Evolutionary conservation across 2,329 filamentous ascomycete genomes (phyloP), one percentile per base, ranked within the genome.

Genomic region (Furcasterigmium furcatum): DNA sequence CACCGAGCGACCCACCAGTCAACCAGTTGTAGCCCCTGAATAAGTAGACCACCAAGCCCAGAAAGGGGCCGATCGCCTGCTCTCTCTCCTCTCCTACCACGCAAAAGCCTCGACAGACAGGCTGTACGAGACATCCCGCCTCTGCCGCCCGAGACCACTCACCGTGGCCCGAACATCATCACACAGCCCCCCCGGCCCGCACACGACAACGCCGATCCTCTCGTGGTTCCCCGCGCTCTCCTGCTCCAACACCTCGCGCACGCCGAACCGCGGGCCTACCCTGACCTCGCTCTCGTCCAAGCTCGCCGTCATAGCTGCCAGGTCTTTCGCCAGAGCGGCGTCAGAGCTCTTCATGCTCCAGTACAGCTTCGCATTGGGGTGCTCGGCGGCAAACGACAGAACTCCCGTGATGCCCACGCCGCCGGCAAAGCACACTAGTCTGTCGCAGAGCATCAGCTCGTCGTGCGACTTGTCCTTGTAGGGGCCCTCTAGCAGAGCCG

Each of bases 31-130:
- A n/a, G n/a, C n/a, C n/a, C n/a, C n/a, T n/a, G n/a, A n/a, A n/a
- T n/a, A n/a, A n/a, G n/a, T n/a, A n/a, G n/a, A n/a, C n/a, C n/a
- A n/a, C n/a, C n/a, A n/a, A n/a, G n/a, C n/a, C n/a, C n/a, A n/a
- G n/a, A n/a, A n/a, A n/a, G n/a, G n/a, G n/a, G n/a, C n/a, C n/a
- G n/a, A n/a, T n/a, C n/a, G n/a, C n/a, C n/a, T n/a, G n/a, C n/a
- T n/a, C n/a, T n/a, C n/a, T n/a, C n/a, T n/a, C n/a, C n/a, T n/a
- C n/a, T n/a, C n/a, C 34, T 34, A 58, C 60, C 56, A 61, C 4
- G 52, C 54, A 42, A 55, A 62, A 1, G 60, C 52, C 25, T 63
- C 59, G 22, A 60, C 57, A 18, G 57, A 54, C 9, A 62, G 52
- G 46, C 12, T 27, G 24, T 59, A 55, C 42, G 62, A 56, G 1